Percentiles rank a stretch among this genome's conserved stretches.
phyloP scores from a whole-genome alignment of 2,329 filamentous ascomycete species.

The Aspergillus fumigatiaffinis region DNA sequence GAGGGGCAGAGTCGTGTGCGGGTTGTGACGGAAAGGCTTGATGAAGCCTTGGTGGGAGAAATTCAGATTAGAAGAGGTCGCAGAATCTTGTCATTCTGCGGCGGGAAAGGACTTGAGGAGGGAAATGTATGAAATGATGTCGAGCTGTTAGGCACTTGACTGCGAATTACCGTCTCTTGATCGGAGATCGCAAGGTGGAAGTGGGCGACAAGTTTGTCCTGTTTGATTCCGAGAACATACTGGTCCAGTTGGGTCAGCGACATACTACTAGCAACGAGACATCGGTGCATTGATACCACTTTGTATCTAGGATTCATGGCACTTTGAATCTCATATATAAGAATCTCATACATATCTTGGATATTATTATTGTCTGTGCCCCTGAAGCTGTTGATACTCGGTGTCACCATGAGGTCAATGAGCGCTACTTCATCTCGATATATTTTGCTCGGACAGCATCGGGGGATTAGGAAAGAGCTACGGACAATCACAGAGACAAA shows the following conservation, averaged over 20 bases:
- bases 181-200: neutral
- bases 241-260: neutral
- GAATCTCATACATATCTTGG: neutral
- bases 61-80: neutral
- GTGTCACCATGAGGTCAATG: neutral
- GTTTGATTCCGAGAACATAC: conserved; percentile 12
- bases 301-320: neutral
- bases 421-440: neutral
- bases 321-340: neutral
- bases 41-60: neutral
- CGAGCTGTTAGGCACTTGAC: neutral
- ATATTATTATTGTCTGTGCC: neutral
- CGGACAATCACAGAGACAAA: neutral
- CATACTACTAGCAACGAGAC: neutral
- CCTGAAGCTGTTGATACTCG: neutral
- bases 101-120: neutral
- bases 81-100: neutral
- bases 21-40: neutral
- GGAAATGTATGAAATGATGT: neutral
- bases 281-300: neutral
- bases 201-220: conserved; percentile 20
- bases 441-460: neutral
- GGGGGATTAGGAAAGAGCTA: neutral
- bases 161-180: neutral
- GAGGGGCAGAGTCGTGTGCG: conserved; percentile 1